Evolutionary conservation across 2,329 filamentous ascomycete species (phyloP).

Genomic region (Cytospora schulzeri): DNA sequence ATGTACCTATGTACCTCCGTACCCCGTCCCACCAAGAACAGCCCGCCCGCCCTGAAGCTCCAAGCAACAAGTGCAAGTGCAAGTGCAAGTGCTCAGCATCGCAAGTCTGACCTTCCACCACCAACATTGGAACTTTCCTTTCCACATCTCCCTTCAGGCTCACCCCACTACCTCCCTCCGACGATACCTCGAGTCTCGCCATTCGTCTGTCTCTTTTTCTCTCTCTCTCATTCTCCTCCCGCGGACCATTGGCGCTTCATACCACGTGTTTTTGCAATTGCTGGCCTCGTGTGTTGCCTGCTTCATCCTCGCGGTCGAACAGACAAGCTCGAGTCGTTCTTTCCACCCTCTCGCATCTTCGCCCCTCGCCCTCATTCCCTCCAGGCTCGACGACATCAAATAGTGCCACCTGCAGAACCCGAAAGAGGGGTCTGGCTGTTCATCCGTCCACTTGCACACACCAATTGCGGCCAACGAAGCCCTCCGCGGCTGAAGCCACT

Average conservation of each 20-base stretch:
- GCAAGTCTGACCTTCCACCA: not conserved
- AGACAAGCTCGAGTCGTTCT: conserved; percentile 28
- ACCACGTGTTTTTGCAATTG: not conserved
- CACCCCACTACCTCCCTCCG: not conserved
- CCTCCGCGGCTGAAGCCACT: not conserved
- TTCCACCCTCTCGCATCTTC: conserved; percentile 9
- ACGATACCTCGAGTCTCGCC: not conserved
- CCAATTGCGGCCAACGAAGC: not conserved
- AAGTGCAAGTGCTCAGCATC: not conserved
- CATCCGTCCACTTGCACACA: not conserved
- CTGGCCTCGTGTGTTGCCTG: conserved; percentile 2
- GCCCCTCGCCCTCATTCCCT: not conserved
- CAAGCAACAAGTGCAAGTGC: too few relatives aligned
- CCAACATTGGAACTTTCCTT: not conserved
- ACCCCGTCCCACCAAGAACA: not conserved
- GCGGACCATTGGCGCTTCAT: not conserved
- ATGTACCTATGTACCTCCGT: not conserved
- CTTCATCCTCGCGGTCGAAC: conserved; percentile 5
- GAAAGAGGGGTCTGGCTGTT: not conserved
- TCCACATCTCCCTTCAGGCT: not conserved
- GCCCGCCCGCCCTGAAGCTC: not conserved
- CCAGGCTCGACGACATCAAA: conserved; percentile 1
- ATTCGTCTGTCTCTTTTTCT: not conserved
- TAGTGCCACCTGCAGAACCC: not conserved
- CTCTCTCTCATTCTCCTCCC: not conserved